These are phyloP conservation scores for Daldinia loculata DNA, from an alignment of 495 filamentous ascomycete genomes.

Conservation along the genomic window DNA sequence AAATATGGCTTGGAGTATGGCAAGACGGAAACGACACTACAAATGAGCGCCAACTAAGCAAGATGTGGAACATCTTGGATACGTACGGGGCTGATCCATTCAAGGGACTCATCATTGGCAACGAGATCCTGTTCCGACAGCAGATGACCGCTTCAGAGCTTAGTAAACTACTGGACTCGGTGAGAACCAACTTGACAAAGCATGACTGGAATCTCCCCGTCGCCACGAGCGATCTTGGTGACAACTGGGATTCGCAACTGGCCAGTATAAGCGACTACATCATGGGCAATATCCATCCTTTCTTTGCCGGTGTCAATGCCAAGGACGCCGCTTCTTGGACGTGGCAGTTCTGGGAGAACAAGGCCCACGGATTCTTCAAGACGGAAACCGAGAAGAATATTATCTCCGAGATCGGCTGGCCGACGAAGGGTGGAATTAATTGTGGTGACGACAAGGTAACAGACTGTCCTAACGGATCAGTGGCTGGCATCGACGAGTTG, in stretches of 20 bases:
- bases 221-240: constrained; percentile 90
- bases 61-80: constrained; percentile 84
- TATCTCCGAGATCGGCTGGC: constrained; percentile 95
- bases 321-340: constrained; percentile 82
- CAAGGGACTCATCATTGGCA: constrained; percentile 89
- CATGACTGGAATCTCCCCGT: constrained; percentile 74
- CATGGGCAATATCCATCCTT: constrained; percentile 98
- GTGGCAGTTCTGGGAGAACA: constrained; percentile 81
- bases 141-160: constrained; percentile 72
- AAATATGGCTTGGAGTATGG: constrained; percentile 97
- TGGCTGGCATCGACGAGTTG: constrained; percentile 84
- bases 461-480: constrained; percentile 67
- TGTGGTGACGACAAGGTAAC: constrained; percentile 65
- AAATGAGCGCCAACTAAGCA: constrained; percentile 78
- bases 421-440: constrained; percentile 80
- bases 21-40: constrained; percentile 85
- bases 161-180: constrained; percentile 68
- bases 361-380: constrained; percentile 63
- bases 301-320: constrained; percentile 84
- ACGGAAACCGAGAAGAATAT: constrained; percentile 69
- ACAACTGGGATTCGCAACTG: constrained; percentile 80
- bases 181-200: constrained; percentile 74
- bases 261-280: constrained; percentile 78
- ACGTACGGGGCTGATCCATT: constrained; percentile 71
- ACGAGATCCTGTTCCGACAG: constrained; percentile 89